phyloP scores from a whole-genome alignment of 805 yeast species.

The Starmera quercuum region DNA sequence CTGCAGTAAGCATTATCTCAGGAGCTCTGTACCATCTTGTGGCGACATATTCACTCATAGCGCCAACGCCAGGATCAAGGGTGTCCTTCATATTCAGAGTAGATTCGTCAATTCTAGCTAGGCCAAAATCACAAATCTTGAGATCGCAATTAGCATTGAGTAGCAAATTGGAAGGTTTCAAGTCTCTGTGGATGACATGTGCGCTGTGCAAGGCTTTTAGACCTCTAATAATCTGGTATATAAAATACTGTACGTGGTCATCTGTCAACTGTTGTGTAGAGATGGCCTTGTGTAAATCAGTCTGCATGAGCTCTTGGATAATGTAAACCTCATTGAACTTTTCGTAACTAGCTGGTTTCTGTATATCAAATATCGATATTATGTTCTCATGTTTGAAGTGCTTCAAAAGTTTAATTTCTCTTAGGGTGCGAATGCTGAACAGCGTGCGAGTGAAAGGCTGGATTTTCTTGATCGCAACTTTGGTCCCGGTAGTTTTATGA shows the following conservation, averaged over 20 bases:
- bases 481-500: conserved; percentile 77
- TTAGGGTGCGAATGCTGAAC: conserved; percentile 80
- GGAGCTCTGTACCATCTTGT: conserved; percentile 98
- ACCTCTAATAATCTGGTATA: conserved; percentile 86
- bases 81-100: conserved; percentile 28
- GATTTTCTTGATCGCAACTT: conserved; percentile 93
- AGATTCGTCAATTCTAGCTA: conserved; percentile 46
- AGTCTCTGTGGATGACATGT: conserved; percentile 88
- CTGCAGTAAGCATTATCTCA: conserved; percentile 92
- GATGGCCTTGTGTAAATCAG: conserved; percentile 77
- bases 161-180: conserved; percentile 82
- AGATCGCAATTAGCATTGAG: conserved; percentile 90
- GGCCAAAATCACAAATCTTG: conserved; percentile 90
- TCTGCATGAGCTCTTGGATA: conserved; percentile 83
- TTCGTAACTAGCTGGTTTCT: conserved; percentile 71
- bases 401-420: conserved; percentile 82
- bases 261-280: conserved; percentile 78
- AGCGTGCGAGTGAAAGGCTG: conserved; percentile 86
- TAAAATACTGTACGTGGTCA: conserved; percentile 90
- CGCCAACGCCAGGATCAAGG: conserved; percentile 59
- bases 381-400: conserved; percentile 94
- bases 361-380: conserved; percentile 82
- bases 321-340: conserved; percentile 81
- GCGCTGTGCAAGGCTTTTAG: conserved; percentile 88
- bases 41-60: conserved; percentile 96